Evolutionary conservation across 129 eudicot species (phyloP).

Genomic region (Ambrosia trifida): DNA sequence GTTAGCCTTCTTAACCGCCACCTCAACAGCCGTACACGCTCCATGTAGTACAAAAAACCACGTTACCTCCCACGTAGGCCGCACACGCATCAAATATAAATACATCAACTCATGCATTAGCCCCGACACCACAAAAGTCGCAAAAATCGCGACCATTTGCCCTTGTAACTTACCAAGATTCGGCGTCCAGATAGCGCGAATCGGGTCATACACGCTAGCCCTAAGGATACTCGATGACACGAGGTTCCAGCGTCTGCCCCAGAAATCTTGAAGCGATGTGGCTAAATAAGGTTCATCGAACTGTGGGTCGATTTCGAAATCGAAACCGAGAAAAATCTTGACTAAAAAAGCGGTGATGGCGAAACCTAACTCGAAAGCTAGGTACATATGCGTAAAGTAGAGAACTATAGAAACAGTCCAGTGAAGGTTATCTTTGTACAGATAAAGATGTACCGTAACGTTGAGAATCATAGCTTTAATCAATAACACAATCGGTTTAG

Average conservation of each 20-base stretch:
- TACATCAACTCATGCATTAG: constrained; percentile 60
- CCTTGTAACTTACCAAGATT: constrained; percentile 25
- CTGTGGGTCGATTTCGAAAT: constrained; percentile 52
- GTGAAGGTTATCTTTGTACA: constrained; percentile 33
- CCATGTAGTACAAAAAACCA: constrained; percentile 72
- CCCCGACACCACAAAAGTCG: constrained; percentile 60
- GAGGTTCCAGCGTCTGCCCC: constrained; percentile 84
- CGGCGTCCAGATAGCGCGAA: constrained; percentile 15
- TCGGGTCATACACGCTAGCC: constrained; percentile 45
- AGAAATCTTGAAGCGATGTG: constrained; percentile 67
- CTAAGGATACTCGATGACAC: constrained; percentile 52
- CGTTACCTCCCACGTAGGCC: constrained; percentile 74
- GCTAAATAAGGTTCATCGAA: constrained; percentile 64
- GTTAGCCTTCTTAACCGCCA: constrained; percentile 38
- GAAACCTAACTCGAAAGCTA: constrained; percentile 43
- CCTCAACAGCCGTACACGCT: constrained; percentile 44
- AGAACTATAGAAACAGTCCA: constrained; percentile 25
- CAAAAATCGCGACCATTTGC: constrained; percentile 30
- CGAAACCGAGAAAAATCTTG: constrained; percentile 34
- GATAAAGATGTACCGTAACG: constrained; percentile 26
- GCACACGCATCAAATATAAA: constrained; percentile 41
- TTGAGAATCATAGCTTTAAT: constrained; percentile 32
- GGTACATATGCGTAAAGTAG: constrained; percentile 45
- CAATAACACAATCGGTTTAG: constrained; percentile 11
- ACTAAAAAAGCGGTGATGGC: constrained; percentile 42